These are phyloP conservation scores for Scolecobasidium constrictum DNA, from an alignment of 2,329 filamentous ascomycete species.

Conservation along the genomic window DNA sequence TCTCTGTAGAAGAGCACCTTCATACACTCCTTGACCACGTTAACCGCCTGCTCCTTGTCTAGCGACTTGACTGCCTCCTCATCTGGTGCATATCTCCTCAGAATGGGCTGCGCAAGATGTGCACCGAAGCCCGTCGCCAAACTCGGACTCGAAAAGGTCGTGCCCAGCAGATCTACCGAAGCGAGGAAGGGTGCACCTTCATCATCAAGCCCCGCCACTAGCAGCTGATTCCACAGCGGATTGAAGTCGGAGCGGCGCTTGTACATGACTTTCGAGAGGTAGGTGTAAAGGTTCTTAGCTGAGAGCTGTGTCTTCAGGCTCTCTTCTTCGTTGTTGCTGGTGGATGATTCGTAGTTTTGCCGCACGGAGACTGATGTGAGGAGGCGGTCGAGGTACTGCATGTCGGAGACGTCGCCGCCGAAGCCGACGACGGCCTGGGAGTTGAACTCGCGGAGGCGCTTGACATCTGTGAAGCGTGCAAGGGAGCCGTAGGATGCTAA, in stretches of 20 bases:
- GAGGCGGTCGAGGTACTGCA: constrained; percentile 95
- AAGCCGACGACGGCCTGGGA: constrained; percentile 78
- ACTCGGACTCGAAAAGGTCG: constrained; percentile 77
- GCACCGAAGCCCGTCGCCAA: constrained; percentile 90
- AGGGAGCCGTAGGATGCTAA: constrained; percentile 90
- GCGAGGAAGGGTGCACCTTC: constrained; percentile 80
- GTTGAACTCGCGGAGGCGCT: constrained; percentile 86
- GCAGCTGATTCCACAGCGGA: constrained; percentile 91
- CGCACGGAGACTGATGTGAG: constrained; percentile 77
- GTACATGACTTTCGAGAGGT: constrained; percentile 93
- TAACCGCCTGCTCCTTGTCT: constrained; percentile 66
- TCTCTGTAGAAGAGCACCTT: constrained; percentile 98
- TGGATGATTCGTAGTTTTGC: constrained; percentile 64
- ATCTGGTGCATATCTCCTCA: constrained; percentile 74
- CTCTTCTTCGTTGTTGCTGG: constrained; percentile 32
- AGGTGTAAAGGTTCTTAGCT: constrained; percentile 92
- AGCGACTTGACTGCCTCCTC: constrained; percentile 66
- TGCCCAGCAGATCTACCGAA: constrained; percentile 82
- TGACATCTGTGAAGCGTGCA: constrained; percentile 92
- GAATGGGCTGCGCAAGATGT: constrained; percentile 84
- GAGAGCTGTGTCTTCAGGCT: constrained; percentile 44
- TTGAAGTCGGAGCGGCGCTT: constrained; percentile 90
- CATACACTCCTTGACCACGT: constrained; percentile 84
- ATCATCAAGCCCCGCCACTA: constrained; percentile 76
- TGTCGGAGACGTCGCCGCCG: constrained; percentile 94